Conservation (phyloP, 73 alveolate genomes). For the Paramecium caudatum region DNA sequence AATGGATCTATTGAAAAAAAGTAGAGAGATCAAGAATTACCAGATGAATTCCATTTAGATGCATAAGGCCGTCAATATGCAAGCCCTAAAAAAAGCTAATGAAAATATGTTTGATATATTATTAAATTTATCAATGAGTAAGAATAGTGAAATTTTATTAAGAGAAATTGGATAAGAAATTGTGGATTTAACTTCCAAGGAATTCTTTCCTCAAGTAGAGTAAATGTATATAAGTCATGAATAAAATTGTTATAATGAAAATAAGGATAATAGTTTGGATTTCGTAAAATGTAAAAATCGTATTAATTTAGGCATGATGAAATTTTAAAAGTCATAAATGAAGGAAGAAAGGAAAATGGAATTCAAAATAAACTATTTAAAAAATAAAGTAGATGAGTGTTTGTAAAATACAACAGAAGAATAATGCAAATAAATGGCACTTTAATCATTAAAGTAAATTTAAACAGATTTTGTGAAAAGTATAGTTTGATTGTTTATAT, state of each 20-base stretch:
- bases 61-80: neutral
- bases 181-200: neutral
- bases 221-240: no score
- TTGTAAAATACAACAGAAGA: neutral
- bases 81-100: neutral
- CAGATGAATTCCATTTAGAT: neutral
- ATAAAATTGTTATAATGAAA: neutral
- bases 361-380: neutral
- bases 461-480: no score
- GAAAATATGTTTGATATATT: conserved; percentile 24
- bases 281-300: neutral
- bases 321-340: neutral
- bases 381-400: neutral
- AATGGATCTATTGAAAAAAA: neutral
- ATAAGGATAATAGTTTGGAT: neutral
- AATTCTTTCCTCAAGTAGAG: neutral
- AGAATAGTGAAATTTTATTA: no score
- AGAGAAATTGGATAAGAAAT: neutral
- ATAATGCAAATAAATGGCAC: no score
- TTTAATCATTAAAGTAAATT: no score
- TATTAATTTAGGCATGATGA: neutral
- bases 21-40: neutral
- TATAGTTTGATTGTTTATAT: no score
- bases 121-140: neutral
- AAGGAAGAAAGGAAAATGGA: conserved; percentile 17